These are phyloP conservation scores for Acacia pycnantha DNA, from an alignment of 331 rosid genomes.

Conservation along the genomic window DNA sequence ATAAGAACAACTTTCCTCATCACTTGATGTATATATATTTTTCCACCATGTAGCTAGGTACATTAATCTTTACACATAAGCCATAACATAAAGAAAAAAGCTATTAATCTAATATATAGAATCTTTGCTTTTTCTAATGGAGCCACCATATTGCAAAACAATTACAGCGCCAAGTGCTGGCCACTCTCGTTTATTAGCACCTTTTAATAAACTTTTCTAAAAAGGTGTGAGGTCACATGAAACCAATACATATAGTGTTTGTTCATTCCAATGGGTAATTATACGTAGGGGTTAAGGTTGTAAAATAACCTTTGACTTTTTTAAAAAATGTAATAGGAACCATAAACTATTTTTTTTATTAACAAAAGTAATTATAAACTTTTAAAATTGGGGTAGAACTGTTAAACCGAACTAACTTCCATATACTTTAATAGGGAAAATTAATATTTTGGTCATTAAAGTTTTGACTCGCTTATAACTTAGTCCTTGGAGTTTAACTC, in stretches of 20 bases:
- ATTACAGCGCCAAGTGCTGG: background rate
- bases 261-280: background rate
- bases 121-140: background rate
- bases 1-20: background rate
- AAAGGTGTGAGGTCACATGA: background rate
- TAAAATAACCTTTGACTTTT: too few species aligned
- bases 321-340: too few species aligned
- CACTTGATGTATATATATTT: background rate
- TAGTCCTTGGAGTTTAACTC: too few species aligned
- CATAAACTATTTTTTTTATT: too few species aligned
- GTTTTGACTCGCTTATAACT: too few species aligned
- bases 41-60: background rate
- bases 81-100: background rate
- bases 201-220: background rate
- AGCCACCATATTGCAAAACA: background rate
- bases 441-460: too few species aligned
- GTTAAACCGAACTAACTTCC: too few species aligned
- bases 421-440: too few species aligned
- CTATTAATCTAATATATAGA: background rate
- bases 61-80: background rate
- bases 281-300: accelerated
- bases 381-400: too few species aligned
- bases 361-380: too few species aligned
- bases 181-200: background rate
- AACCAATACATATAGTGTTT: background rate